These are phyloP conservation scores for Geotrichum cucujoidarum DNA, from an alignment of 1,139 yeast species.

Conservation along the genomic window DNA sequence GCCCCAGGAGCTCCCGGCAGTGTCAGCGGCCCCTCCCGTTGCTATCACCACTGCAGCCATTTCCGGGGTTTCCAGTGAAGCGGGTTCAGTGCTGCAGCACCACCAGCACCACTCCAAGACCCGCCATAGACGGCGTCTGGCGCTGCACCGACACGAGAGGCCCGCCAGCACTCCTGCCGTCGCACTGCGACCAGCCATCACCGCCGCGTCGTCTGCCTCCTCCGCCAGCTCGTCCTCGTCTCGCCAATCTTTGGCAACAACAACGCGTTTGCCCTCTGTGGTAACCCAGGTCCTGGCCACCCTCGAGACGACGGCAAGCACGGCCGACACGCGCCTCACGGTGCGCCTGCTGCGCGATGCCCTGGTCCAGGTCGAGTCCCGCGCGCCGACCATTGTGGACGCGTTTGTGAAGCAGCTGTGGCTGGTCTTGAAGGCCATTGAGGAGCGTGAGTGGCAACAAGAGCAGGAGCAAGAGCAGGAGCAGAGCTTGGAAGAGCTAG, in stretches of 20 bases:
- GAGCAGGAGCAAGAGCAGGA: not conserved
- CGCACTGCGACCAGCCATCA: too few relatives aligned
- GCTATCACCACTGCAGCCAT: too few relatives aligned
- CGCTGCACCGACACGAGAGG: too few relatives aligned
- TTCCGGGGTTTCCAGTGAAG: too few relatives aligned
- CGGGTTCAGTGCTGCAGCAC: too few relatives aligned
- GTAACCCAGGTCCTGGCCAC: constrained; percentile 2
- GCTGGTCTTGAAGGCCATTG: constrained; percentile 13
- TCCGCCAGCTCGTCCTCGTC: too few relatives aligned
- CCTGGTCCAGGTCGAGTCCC: constrained; percentile 8
- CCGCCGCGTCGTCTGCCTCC: too few relatives aligned
- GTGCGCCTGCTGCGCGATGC: constrained; percentile 12
- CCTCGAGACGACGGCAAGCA: constrained; percentile 11
- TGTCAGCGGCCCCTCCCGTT: too few relatives aligned
- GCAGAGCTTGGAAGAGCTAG: too few relatives aligned
- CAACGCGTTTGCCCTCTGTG: constrained; percentile 5
- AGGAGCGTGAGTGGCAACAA: constrained; percentile 5
- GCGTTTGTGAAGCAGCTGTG: constrained; percentile 16
- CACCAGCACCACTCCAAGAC: not conserved
- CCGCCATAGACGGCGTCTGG: too few relatives aligned
- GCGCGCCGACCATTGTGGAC: constrained; percentile 13
- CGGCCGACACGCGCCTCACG: constrained; percentile 4
- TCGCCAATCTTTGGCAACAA: too few relatives aligned
- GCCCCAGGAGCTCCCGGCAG: not conserved
- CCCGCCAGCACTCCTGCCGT: too few relatives aligned